Evolutionary conservation across 2,329 filamentous ascomycete species (phyloP), one percentile per base, ranked within the genome.

Genomic region (Daldinia sp.): DNA sequence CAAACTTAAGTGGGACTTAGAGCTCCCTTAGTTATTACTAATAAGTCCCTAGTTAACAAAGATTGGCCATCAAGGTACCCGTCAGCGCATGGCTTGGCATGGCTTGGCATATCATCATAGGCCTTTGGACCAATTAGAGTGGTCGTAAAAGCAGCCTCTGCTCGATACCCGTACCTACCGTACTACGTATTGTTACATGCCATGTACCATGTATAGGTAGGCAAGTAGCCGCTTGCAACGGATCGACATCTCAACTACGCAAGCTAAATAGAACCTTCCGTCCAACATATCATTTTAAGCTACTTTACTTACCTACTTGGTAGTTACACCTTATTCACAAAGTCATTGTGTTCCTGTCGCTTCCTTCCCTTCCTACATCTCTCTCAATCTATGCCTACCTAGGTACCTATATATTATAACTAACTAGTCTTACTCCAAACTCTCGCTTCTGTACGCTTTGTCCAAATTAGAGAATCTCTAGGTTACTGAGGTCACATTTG

Each of bases 51-150:
- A n/a, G n/a, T n/a, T 48, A 23, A 47, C 49, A 34, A 45, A 56
- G 54, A 61, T 50, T 70, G 58, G 54, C 70, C 71, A 71, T 72
- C 71, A 73, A 71, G 71, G 71, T 72, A 41, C 68, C 55, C 69
- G 49, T 55, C 35, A 37, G 32, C 27, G 32, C 57, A 57, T 35
- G 41, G 9, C 47, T 67, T 60, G 55, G 58, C 58, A 51, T 53
- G 58, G 58, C 68, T 70, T 67, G 69, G 68, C 53, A 68, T 63
- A 58, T 34, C 66, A 68, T 68, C 64, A 68, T 68, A 63, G 45
- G 58, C 29, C 37, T 58, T n/a, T 35, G n/a, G 27, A 8, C 70
- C 67, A 72, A 72, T 70, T 66, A 71, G 32, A 54, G 19, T 47
- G 37, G 37, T 21, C 6, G 13, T 34, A 48, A 62, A 64, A 37